Evolutionary conservation across 495 filamentous ascomycete genomes (phyloP).

Genomic region (Talaromyces adpressus): DNA sequence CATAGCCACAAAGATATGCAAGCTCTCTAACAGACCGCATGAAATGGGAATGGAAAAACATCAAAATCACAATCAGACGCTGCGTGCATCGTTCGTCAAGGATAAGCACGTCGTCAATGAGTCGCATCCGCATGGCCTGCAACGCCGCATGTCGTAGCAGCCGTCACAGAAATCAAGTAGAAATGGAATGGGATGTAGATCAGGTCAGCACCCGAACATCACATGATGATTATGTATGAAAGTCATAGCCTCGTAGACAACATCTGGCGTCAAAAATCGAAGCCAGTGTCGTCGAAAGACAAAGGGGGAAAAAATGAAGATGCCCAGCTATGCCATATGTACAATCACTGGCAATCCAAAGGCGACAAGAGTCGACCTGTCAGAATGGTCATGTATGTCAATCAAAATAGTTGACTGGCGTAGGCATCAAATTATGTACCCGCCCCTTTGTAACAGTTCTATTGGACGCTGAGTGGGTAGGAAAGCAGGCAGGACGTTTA

Average conservation of each 20-base stretch:
- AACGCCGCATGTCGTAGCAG: not conserved
- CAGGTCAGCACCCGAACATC: not conserved
- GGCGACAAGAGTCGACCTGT: not conserved
- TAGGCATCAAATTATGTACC: not conserved
- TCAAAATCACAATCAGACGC: not conserved
- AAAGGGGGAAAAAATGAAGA: conserved; percentile 3
- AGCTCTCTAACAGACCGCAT: not conserved
- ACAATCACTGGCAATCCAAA: conserved; percentile 3
- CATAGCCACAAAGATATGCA: conserved; percentile 1
- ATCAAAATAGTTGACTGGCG: not conserved
- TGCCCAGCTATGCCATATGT: conserved; percentile 4
- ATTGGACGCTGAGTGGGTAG: not conserved
- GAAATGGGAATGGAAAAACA: not conserved
- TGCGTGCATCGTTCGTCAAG: not conserved
- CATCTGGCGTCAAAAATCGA: not conserved
- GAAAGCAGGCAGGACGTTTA: not conserved
- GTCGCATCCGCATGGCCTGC: not conserved
- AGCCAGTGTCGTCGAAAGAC: conserved; percentile 1
- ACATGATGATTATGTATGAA: conserved; percentile 6
- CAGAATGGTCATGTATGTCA: not conserved
- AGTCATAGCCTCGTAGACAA: conserved; percentile 10
- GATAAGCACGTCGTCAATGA: not conserved
- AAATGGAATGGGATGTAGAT: not conserved
- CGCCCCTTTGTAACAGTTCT: not conserved
- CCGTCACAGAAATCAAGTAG: not conserved